phyloP scores from a whole-genome alignment of 257 asterid species.

The Forsythia suspensa region DNA sequence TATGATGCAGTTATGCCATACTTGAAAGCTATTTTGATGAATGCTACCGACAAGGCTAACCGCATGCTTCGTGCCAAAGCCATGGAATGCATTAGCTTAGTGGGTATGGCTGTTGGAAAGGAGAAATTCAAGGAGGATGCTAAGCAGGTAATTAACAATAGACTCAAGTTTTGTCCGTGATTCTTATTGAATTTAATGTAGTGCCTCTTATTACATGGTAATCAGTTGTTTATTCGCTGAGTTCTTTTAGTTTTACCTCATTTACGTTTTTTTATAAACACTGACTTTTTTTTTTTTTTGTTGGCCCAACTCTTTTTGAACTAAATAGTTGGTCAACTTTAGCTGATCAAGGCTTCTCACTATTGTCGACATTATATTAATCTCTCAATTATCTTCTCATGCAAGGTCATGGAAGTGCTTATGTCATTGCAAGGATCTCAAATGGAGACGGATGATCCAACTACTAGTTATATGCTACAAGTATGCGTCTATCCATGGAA shows the following conservation, averaged over 20 bases:
- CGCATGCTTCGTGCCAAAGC: slow-evolving; percentile 99
- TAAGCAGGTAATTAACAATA: slow-evolving; percentile 60
- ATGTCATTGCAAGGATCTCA: slow-evolving; percentile 91
- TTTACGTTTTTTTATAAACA: neutral
- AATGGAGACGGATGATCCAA: slow-evolving; percentile 93
- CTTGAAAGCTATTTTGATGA: slow-evolving; percentile 80
- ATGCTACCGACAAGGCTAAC: slow-evolving; percentile 82
- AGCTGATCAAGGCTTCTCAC: neutral
- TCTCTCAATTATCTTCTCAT: slow-evolving; percentile 13
- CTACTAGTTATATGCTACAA: slow-evolving; percentile 94
- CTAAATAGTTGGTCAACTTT: slow-evolving; percentile 1
- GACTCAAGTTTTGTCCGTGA: slow-evolving; percentile 12
- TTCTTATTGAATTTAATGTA: slow-evolving; percentile 1
- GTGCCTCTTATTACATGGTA: neutral
- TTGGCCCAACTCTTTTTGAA: neutral
- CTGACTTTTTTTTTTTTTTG: neutral
- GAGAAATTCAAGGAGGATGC: slow-evolving; percentile 85
- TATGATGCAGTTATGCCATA: slow-evolving; percentile 92
- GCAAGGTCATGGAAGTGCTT: slow-evolving; percentile 91
- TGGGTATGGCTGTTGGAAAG: slow-evolving; percentile 98
- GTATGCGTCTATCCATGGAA: slow-evolving; percentile 35
- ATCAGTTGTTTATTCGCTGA: neutral
- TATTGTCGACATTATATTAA: slow-evolving; percentile 12
- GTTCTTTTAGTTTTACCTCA: neutral
- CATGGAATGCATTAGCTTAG: slow-evolving; percentile 94